Conservation (phyloP, 2,329 filamentous ascomycete genomes). For the Sclerotinia trifoliorum region DNA sequence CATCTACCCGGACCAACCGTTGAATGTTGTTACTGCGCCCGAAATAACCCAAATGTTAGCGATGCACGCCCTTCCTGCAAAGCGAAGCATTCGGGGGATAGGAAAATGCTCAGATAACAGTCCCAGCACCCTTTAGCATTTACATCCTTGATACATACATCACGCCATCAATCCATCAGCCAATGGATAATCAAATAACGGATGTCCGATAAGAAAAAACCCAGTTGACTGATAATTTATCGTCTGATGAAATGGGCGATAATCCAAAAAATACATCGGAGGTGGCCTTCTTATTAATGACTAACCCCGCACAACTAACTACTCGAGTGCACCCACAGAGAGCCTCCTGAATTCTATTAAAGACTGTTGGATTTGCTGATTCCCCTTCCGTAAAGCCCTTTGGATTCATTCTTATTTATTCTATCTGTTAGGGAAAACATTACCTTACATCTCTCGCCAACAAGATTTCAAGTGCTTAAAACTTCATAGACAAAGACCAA, state of each 20-base stretch:
- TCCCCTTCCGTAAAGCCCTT: neutral
- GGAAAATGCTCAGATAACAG: neutral
- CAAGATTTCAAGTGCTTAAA: neutral
- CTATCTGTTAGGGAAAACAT: neutral
- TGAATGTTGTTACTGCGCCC: too few species aligned
- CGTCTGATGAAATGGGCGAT: neutral
- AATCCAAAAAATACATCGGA: neutral
- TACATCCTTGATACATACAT: neutral
- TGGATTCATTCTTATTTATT: neutral
- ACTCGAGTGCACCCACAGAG: neutral
- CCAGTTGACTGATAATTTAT: neutral
- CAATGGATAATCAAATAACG: neutral
- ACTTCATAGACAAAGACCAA: neutral
- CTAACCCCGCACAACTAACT: neutral
- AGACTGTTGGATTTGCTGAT: neutral
- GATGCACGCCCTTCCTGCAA: conserved; percentile 1
- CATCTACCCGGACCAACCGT: neutral
- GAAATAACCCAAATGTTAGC: neutral
- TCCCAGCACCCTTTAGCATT: neutral
- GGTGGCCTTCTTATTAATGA: neutral
- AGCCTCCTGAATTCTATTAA: neutral
- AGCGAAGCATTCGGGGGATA: neutral
- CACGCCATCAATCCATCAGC: neutral
- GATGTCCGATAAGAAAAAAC: conserved; percentile 9
- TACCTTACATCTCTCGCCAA: neutral